A percentile compares a stretch with the other conserved stretches of the same genome.
phyloP scores from a whole-genome alignment of 2,329 filamentous ascomycete genomes.

The Spiromastix sp. region DNA sequence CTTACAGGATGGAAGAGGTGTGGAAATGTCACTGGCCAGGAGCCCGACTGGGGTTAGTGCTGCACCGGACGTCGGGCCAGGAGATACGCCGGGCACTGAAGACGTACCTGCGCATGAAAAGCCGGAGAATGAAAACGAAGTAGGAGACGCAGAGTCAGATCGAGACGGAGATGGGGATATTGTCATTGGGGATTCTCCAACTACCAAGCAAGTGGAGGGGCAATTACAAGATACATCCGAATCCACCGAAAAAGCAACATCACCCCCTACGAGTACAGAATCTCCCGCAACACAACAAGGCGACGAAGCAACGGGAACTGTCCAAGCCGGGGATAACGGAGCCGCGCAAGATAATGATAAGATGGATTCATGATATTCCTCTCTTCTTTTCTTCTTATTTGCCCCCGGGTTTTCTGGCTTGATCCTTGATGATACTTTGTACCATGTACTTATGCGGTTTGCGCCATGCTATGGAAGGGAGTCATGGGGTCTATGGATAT shows the following conservation, averaged over 20 bases:
- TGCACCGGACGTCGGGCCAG: conserved; percentile 10
- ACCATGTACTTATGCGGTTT: too few species aligned
- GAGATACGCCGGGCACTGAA: conserved; percentile 8
- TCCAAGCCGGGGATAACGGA: too few species aligned
- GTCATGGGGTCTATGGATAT: too few species aligned
- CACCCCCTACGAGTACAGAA: too few species aligned
- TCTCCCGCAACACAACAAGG: too few species aligned
- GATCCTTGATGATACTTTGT: too few species aligned
- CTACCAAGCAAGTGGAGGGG: too few species aligned
- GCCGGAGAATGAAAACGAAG: conserved; percentile 4
- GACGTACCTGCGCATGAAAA: conserved; percentile 8
- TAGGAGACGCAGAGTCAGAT: conserved; percentile 9
- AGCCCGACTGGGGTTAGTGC: conserved; percentile 11
- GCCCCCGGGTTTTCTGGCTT: too few species aligned
- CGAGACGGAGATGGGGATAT: conserved; percentile 32
- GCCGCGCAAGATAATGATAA: conserved; percentile 2
- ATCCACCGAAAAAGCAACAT: background rate
- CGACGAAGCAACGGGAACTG: too few species aligned
- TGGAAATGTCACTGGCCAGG: conserved; percentile 29
- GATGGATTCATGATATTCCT: conserved; percentile 1
- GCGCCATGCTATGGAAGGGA: too few species aligned
- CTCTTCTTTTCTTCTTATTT: background rate
- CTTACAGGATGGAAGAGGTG: conserved; percentile 48
- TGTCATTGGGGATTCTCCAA: conserved; percentile 23
- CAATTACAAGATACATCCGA: background rate